phyloP scores from a whole-genome alignment of 164 flowering plant genomes.

The Umbilicus rupestris region DNA sequence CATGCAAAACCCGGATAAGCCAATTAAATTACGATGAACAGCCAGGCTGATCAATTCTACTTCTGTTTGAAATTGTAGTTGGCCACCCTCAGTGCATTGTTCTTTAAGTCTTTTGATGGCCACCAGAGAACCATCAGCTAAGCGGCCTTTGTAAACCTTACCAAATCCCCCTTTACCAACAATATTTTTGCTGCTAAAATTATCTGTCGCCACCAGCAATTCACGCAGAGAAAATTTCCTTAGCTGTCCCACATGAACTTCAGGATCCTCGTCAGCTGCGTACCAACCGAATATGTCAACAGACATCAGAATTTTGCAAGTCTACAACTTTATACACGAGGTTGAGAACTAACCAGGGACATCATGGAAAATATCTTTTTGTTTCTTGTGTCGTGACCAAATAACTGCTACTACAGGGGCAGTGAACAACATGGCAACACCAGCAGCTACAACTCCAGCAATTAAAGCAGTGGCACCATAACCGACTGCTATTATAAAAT shows the following conservation, averaged over 20 bases:
- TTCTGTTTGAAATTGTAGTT: constrained; percentile 29
- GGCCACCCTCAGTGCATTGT: constrained; percentile 28
- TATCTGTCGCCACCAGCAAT: constrained; percentile 25
- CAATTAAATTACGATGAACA: constrained; percentile 25
- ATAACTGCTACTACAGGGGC: constrained; percentile 17
- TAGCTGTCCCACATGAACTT: constrained; percentile 29
- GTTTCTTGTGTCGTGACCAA: constrained; percentile 13
- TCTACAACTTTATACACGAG: background rate
- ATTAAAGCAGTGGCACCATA: constrained; percentile 12
- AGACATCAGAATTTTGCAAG: background rate
- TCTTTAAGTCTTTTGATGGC: constrained; percentile 26
- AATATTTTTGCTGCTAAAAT: constrained; percentile 19
- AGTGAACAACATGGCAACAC: constrained; percentile 18
- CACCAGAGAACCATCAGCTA: constrained; percentile 27
- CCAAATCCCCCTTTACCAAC: constrained; percentile 14
- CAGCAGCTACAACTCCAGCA: constrained; percentile 19
- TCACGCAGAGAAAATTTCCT: constrained; percentile 28
- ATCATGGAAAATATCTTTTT: constrained; percentile 12
- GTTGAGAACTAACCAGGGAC: constrained; percentile 13
- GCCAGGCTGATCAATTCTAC: constrained; percentile 29
- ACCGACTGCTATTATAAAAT: constrained; percentile 8
- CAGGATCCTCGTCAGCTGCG: constrained; percentile 33
- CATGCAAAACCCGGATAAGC: constrained; percentile 25
- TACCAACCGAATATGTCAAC: constrained; percentile 3
- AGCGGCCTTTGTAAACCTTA: constrained; percentile 20